Percentiles rank a stretch among this genome's conserved stretches.
These are phyloP conservation scores for Vanilla planifolia DNA, from an alignment of 106 monocot species.

Conservation along the genomic window DNA sequence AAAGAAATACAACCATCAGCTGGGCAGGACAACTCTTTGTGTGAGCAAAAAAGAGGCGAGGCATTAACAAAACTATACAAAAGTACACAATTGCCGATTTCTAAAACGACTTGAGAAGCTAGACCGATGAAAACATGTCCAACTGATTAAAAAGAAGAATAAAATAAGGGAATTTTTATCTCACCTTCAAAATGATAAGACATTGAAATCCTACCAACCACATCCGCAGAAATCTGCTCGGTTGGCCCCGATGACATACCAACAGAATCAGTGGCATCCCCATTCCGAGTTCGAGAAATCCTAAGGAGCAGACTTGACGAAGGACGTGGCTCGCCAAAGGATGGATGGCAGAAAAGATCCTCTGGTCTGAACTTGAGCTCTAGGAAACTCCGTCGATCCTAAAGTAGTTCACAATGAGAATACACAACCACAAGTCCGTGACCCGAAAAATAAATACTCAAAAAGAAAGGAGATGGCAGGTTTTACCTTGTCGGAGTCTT, in stretches of 20 bases:
- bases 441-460: background rate
- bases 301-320: conserved; percentile 47
- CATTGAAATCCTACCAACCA: conserved; percentile 54
- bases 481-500: conserved; percentile 1
- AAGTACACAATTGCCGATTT: background rate
- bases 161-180: background rate
- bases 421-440: background rate
- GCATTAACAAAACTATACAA: background rate
- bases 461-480: background rate
- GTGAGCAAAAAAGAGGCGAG: no score
- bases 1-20: no score
- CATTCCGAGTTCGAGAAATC: conserved; percentile 30
- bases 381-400: conserved; percentile 36
- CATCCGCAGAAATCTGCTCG: conserved; percentile 31
- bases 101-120: background rate
- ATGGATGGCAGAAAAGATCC: conserved; percentile 79
- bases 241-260: background rate
- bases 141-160: background rate
- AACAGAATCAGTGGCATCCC: background rate
- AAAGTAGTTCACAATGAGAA: background rate
- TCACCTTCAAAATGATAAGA: conserved; percentile 71
- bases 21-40: no score
- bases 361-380: conserved; percentile 89
- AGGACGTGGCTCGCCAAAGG: conserved; percentile 43
- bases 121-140: background rate